Evolutionary conservation across 768 basidiomycete genomes (phyloP), one percentile per base, ranked within the genome.

Genomic region (Tricholoma bakamatsutake): DNA sequence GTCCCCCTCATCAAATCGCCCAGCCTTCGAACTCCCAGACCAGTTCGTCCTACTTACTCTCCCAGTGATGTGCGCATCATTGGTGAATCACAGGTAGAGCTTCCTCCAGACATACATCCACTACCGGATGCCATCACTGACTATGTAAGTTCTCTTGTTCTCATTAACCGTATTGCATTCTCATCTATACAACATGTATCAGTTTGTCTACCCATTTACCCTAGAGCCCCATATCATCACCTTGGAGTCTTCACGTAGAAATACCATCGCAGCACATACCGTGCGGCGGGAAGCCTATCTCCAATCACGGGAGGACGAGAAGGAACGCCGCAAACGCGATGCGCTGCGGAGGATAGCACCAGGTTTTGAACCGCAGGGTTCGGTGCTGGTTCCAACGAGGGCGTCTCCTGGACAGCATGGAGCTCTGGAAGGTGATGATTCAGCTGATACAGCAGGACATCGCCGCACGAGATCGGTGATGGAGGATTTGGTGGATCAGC

Each of bases 121-220:
- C 77, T 98, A 0, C 96, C 96, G 4, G 90, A 94, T 24, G 89
- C 88, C 34, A 86, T 98, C 4, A 85, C 84, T 1, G 82, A 90
- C 59, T 98, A 98, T 67, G 96, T 95, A 51, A 62, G 71, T 37
- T 52, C 50, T 37, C 31, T 40, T 9, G 33, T 42, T 30, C 40
- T 5, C 54, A 31, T 21, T 28, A 31, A 45, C 43, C 21, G 21
- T 57, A 37, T 46, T 42, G 40, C 52, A 52, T 28, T 59, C 47
- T 9, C 30, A 51, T 50, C 10, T n/a, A 53, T 43, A 13, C 34
- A 42, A 30, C 35, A 43, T 17, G 17, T 8, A 18, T 5, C 67
- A 98, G 95, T 97, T 98, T 64, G 96, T 90, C 42, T 98, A 98
- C 65, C 95, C 96, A 1, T 98, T 93, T 76, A 88, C 93, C 3